Evolutionary conservation across 2,329 filamentous ascomycete species (phyloP).

Genomic region (Ascochyta koolunga): DNA sequence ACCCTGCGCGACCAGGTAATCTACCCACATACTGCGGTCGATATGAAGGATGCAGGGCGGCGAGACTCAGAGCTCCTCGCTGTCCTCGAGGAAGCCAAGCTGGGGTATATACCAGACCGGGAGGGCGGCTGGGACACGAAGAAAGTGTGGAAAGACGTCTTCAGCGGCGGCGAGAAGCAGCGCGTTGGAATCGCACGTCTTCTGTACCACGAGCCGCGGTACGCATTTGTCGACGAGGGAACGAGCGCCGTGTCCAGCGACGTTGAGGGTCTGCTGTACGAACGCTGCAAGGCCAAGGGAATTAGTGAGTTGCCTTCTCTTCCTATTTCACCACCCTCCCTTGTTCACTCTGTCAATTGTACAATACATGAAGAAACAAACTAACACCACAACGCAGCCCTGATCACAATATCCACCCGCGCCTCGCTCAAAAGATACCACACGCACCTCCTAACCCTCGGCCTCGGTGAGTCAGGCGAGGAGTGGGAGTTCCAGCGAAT

Average conservation of each 20-base stretch:
- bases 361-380: not conserved
- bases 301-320: conserved; percentile 71
- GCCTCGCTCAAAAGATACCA: conserved; percentile 96
- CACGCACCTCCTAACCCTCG: conserved; percentile 85
- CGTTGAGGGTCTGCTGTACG: conserved; percentile 91
- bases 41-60: conserved; percentile 84
- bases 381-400: conserved; percentile 56
- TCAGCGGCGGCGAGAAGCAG: conserved; percentile 98
- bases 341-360: not conserved
- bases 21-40: conserved; percentile 91
- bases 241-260: conserved; percentile 94
- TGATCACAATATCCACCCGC: conserved; percentile 95
- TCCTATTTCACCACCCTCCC: too few species aligned
- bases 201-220: conserved; percentile 92
- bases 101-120: conserved; percentile 87
- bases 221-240: conserved; percentile 93
- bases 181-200: conserved; percentile 88
- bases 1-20: conserved; percentile 97
- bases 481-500: conserved; percentile 94
- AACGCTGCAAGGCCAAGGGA: conserved; percentile 88
- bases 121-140: conserved; percentile 96
- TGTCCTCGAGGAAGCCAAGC: conserved; percentile 79
- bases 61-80: conserved; percentile 78
- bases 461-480: conserved; percentile 78
- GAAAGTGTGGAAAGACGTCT: conserved; percentile 98